Evolutionary conservation across 2,329 filamentous ascomycete genomes (phyloP), one percentile per base, ranked within the genome.

Genomic region (Fusarium haematococcum): DNA sequence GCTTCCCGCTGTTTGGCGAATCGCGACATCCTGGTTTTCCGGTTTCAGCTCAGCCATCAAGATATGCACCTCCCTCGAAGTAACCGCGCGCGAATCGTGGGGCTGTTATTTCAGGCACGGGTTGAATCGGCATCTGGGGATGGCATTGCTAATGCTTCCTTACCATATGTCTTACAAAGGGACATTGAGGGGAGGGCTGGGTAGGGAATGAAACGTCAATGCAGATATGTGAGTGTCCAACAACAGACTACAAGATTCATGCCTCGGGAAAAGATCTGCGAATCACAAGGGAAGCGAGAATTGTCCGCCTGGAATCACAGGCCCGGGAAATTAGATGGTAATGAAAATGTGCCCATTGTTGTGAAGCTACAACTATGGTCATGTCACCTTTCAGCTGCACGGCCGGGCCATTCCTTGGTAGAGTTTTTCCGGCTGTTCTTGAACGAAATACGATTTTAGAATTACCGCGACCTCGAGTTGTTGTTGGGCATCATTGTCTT

Each of bases 261-360:
- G 33, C 23, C 45, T 35, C n/a, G 43, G 59, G 43, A 30, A 18
- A 54, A 54, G 62, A 64, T 32, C 62, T 57, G 50, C 37, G 35
- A 39, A 57, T 54, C 18, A 39, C 62, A 63, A 63, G 23, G 25
- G 62, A 57, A 39, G 20, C 11, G 27, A 32, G 32, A 39, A 57
- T 45, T 57, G 62, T 35, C 27, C 33, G 16, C 62, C 50, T 57
- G 62, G 27, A 58, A 57, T 45, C n/a, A 45, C 50, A 57, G 62
- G 48, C 16, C 37, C 13, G 62, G 50, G 50, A 64, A 35, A 57
- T 63, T 33, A 63, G 48, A 63, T 57, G 48, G 48, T 56, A 16
- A 45, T 56, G 14, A 56, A 30, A 58, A 32, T 54, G 60, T 63
- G 61, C 35, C 61, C 35, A 63, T 63, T 56, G 48, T 30, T 20